Evolutionary conservation across 2,329 filamentous ascomycete species (phyloP).

Genomic region (Scytalidium lignicola): DNA sequence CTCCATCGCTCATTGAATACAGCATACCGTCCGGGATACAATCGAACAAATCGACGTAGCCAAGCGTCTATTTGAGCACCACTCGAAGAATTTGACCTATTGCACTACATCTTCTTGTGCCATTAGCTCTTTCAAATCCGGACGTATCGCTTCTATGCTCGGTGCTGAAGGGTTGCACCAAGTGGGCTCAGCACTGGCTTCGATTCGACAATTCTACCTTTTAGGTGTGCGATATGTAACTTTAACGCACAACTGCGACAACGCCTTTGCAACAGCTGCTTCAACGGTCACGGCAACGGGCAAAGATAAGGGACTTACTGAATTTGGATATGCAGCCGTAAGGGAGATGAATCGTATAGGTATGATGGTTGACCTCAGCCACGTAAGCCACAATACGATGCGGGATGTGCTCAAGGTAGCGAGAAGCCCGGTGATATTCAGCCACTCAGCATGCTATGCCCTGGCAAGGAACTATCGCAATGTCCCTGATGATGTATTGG

Average conservation of each 20-base stretch:
- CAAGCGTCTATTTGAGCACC: conserved; percentile 39
- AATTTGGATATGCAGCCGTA: conserved; percentile 48
- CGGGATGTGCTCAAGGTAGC: conserved; percentile 47
- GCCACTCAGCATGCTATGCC: conserved; percentile 54
- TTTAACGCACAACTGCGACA: conserved; percentile 66
- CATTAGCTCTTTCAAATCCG: conserved; percentile 28
- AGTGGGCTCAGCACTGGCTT: conserved; percentile 41
- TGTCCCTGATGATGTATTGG: conserved; percentile 58
- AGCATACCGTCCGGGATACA: conserved; percentile 33
- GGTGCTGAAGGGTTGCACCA: conserved; percentile 42
- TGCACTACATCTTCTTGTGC: conserved; percentile 12
- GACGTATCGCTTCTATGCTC: conserved; percentile 49
- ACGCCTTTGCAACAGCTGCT: conserved; percentile 46
- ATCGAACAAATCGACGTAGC: conserved; percentile 54
- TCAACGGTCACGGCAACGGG: conserved; percentile 11
- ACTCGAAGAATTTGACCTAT: conserved; percentile 18
- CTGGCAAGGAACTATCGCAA: conserved; percentile 60
- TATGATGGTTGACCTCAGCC: conserved; percentile 62
- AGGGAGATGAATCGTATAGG: conserved; percentile 64
- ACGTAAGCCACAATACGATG: conserved; percentile 60
- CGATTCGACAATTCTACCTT: conserved; percentile 52
- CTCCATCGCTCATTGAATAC: too few relatives aligned
- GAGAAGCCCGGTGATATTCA: conserved; percentile 59
- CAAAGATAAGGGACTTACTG: conserved; percentile 43
- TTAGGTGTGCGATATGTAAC: conserved; percentile 63